Conservation (phyloP, 371 early-diverging fungal species). For the Batkoa obscura region DNA sequence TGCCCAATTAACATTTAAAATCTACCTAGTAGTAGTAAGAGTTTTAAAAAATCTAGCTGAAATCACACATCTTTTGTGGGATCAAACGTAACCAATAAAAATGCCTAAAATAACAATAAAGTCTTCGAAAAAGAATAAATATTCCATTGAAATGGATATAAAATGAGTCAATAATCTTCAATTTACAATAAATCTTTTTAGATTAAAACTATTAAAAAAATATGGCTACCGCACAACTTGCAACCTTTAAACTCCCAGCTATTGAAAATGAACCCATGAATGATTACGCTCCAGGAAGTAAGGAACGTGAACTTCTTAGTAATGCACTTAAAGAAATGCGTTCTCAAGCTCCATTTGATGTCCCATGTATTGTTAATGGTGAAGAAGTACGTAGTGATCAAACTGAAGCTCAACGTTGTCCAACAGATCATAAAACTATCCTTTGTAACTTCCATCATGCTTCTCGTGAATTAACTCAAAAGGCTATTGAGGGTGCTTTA, state of each 20-base stretch:
- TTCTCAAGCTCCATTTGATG: slow-evolving; percentile 42
- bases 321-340: slow-evolving; percentile 60
- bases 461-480: slow-evolving; percentile 37
- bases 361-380: slow-evolving; percentile 77
- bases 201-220: neutral
- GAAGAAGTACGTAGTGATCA: slow-evolving; percentile 47
- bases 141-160: no score
- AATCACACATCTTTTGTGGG: no score
- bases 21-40: no score
- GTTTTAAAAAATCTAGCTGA: no score
- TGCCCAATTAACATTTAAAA: no score
- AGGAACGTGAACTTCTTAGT: slow-evolving; percentile 53
- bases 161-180: no score
- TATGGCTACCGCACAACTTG: slow-evolving; percentile 31
- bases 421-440: slow-evolving; percentile 61
- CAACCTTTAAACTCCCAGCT: slow-evolving; percentile 57
- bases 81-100: no score
- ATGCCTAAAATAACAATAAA: no score
- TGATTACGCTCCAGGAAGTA: slow-evolving; percentile 56
- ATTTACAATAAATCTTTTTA: no score
- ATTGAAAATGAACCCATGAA: slow-evolving; percentile 76
- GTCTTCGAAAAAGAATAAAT: no score
- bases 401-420: slow-evolving; percentile 51
- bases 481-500: slow-evolving; percentile 84
- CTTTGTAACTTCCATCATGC: slow-evolving; percentile 77